Base-by-base conservation (phyloP, 1,284 basidiomycete genomes). In the Moniliophthora roreri region DNA sequence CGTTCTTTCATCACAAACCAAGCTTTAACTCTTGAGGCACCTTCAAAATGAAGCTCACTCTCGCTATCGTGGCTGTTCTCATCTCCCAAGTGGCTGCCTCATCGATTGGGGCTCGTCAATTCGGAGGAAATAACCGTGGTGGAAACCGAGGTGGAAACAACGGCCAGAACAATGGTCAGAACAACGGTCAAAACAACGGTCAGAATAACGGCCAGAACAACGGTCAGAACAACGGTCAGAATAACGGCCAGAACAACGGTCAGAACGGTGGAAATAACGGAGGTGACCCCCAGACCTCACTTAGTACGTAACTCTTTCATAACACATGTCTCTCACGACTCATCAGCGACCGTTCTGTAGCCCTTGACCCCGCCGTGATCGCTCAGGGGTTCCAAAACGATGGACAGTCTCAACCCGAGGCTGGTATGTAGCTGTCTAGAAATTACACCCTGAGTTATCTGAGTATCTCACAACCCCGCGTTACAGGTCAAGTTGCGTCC, bases 401-500 rank as follows among this genome's bases (percentile, higher is more conserved):
- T 32, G 57, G 57, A 15, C 63, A 67, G 49, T 60, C 59, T 38
- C 23, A 28, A 38, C 64, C 35, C 5, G 15, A 45, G 26, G 1
- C 28, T 32, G 4, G 24, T 40, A n/a, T 34, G n/a, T n/a, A 23
- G 28, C 28, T 32, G 28, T 11, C 28, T 6, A 32, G 11, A 32
- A 32, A 11, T n/a, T n/a, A n/a, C n/a, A n/a, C n/a, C n/a, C n/a
- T n/a, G n/a, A n/a, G n/a, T n/a, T n/a, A n/a, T n/a, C n/a, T 32
- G 28, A 6, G 11, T 32, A 11, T 11, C 28, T 32, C 7, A 32
- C 11, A 32, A 6, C 11, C 42, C 7, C 52, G 50, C n/a, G 57
- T 62, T 38, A 46, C 65, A 46, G 71, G 72, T 21, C 68, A 76
- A 61, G 65, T 73, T 32, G 66, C 79, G 15, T 81, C 75, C 13